phyloP scores from a whole-genome alignment of 2,329 filamentous ascomycete genomes.

The Kalmusia sp. region DNA sequence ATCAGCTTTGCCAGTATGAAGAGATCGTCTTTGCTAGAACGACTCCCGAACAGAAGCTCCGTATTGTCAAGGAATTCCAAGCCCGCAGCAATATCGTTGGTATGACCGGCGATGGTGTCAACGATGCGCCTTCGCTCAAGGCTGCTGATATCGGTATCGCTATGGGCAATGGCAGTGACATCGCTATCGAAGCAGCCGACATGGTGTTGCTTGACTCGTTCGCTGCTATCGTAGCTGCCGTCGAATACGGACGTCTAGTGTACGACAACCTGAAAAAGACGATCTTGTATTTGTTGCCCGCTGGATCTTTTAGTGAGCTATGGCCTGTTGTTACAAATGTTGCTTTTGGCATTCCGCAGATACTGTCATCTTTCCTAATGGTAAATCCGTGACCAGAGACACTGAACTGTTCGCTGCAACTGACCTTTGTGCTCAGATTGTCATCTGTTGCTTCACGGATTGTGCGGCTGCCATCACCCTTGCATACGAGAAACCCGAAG shows the following conservation, averaged over 20 bases:
- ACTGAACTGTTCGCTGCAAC: background rate
- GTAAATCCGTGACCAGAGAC: conserved; percentile 8
- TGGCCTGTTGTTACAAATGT: conserved; percentile 77
- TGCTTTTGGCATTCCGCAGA: conserved; percentile 74
- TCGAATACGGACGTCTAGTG: conserved; percentile 76
- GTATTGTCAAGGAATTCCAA: conserved; percentile 79
- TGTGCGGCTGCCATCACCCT: conserved; percentile 69
- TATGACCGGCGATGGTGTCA: conserved; percentile 58
- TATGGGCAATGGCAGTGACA: conserved; percentile 64
- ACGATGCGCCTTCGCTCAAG: conserved; percentile 62
- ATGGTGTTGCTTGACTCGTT: conserved; percentile 74
- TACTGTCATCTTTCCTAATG: conserved; percentile 77
- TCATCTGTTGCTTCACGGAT: conserved; percentile 74
- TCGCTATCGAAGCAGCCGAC: conserved; percentile 68
- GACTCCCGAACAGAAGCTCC: conserved; percentile 79
- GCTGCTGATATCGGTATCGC: conserved; percentile 67
- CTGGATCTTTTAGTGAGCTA: conserved; percentile 77
- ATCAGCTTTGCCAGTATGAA: conserved; percentile 67
- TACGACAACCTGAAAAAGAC: conserved; percentile 83
- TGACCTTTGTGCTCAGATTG: conserved; percentile 28
- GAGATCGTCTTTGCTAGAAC: conserved; percentile 81
- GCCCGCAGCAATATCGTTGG: conserved; percentile 63
- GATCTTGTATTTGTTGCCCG: conserved; percentile 75
- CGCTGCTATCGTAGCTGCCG: conserved; percentile 73
- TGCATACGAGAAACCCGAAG: conserved; percentile 79